phyloP scores from a whole-genome alignment of 2,329 filamentous ascomycete genomes.

The Colletotrichum chrysophilum region DNA sequence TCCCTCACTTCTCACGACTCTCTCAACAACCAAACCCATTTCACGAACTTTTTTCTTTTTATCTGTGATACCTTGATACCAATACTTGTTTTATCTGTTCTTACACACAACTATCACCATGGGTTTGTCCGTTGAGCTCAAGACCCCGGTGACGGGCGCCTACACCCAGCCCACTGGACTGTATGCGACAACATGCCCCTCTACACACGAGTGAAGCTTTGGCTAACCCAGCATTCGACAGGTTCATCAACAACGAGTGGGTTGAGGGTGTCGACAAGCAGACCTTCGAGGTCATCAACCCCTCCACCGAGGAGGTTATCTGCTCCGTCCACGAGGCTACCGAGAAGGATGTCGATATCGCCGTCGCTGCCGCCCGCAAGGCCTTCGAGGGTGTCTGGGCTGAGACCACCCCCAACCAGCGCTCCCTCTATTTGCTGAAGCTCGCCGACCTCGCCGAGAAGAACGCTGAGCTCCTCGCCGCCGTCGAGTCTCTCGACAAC shows the following conservation, averaged over 20 bases:
- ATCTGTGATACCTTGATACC: slow-evolving; percentile 13
- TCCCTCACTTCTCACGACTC: background rate
- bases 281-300: slow-evolving; percentile 93
- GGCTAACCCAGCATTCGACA: slow-evolving; percentile 35
- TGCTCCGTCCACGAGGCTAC: slow-evolving; percentile 82
- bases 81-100: slow-evolving; percentile 4
- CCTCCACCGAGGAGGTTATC: slow-evolving; percentile 83
- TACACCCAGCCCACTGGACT: slow-evolving; percentile 67
- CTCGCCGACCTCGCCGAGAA: slow-evolving; percentile 83
- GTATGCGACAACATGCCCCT: slow-evolving; percentile 45
- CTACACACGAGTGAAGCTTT: background rate
- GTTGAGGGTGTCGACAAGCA: slow-evolving; percentile 83
- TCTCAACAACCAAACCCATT: background rate
- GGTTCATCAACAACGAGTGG: slow-evolving; percentile 94
- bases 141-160: slow-evolving; percentile 68
- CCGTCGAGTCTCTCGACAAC: slow-evolving; percentile 88
- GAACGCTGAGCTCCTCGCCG: slow-evolving; percentile 76
- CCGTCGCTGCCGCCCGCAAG: slow-evolving; percentile 84
- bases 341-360: slow-evolving; percentile 84
- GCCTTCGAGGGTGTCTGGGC: slow-evolving; percentile 80
- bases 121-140: slow-evolving; percentile 64
- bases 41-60: background rate
- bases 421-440: slow-evolving; percentile 73
- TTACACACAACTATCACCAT: slow-evolving; percentile 30
- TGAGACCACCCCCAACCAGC: slow-evolving; percentile 70